A percentile compares a stretch with the other conserved stretches of the same genome.
Conservation (phyloP, 176 grass and related monocot species). For the Carex pumila region DNA sequence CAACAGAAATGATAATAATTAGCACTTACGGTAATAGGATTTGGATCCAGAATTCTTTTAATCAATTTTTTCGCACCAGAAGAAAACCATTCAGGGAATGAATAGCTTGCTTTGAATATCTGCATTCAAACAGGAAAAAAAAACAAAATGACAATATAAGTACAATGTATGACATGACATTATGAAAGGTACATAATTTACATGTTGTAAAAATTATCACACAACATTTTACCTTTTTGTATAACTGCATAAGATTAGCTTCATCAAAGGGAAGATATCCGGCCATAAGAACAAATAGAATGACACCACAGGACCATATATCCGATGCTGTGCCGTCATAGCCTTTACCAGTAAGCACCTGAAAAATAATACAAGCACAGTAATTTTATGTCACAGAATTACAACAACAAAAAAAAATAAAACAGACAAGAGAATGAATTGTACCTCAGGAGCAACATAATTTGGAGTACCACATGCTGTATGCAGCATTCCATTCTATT, state of each 20-base stretch:
- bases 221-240: constrained; percentile 51
- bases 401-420: not conserved
- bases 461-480: constrained; percentile 97
- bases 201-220: not conserved
- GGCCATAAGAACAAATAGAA: constrained; percentile 95
- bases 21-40: constrained; percentile 65
- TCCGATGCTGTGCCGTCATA: constrained; percentile 88
- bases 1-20: not conserved
- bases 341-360: constrained; percentile 96
- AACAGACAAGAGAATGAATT: not conserved
- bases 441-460: constrained; percentile 96
- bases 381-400: not conserved
- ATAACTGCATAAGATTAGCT: constrained; percentile 45
- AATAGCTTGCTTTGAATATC: constrained; percentile 65
- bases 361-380: constrained; percentile 10
- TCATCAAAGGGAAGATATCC: constrained; percentile 97
- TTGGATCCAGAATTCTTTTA: constrained; percentile 85
- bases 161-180: not conserved
- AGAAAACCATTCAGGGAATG: constrained; percentile 68
- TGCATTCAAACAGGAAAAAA: constrained; percentile 20
- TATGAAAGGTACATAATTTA: not conserved
- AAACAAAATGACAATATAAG: not conserved
- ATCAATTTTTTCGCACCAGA: constrained; percentile 65
- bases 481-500: constrained; percentile 83
- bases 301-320: constrained; percentile 92